phyloP scores from a whole-genome alignment of 2,329 filamentous ascomycete genomes.

The Alternaria longipes region DNA sequence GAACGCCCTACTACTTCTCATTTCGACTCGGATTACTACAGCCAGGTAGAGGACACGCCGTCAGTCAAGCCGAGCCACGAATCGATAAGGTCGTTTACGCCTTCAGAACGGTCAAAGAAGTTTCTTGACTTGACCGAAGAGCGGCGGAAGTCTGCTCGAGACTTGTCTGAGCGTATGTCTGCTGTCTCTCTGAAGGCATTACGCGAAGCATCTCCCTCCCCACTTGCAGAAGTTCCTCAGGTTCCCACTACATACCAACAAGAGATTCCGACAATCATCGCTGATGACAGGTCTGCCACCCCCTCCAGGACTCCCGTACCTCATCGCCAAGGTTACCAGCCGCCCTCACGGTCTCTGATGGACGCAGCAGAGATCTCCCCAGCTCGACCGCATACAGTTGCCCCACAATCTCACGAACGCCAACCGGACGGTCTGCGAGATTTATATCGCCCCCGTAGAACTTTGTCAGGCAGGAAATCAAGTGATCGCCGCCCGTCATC shows the following conservation, averaged over 20 bases:
- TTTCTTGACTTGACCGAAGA: conserved; percentile 41
- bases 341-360: conserved; percentile 17
- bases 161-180: conserved; percentile 45
- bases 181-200: conserved; percentile 38
- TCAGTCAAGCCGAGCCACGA: conserved; percentile 32
- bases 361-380: conserved; percentile 23
- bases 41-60: conserved; percentile 44
- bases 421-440: conserved; percentile 33
- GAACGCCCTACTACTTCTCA: conserved; percentile 48
- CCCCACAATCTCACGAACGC: conserved; percentile 26
- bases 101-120: conserved; percentile 42
- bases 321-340: conserved; percentile 13
- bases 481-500: conserved; percentile 26
- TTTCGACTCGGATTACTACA: conserved; percentile 51
- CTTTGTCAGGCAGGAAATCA: conserved; percentile 14
- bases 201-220: conserved; percentile 19
- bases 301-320: conserved; percentile 20
- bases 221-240: conserved; percentile 29
- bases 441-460: conserved; percentile 26
- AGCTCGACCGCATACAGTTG: conserved; percentile 11
- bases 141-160: conserved; percentile 35
- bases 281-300: conserved; percentile 13
- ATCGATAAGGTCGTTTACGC: conserved; percentile 24
- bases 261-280: conserved; percentile 16
- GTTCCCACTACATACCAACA: conserved; percentile 29